Evolutionary conservation across 306 rosid species (phyloP).

Genomic region (Quillaja saponaria): DNA sequence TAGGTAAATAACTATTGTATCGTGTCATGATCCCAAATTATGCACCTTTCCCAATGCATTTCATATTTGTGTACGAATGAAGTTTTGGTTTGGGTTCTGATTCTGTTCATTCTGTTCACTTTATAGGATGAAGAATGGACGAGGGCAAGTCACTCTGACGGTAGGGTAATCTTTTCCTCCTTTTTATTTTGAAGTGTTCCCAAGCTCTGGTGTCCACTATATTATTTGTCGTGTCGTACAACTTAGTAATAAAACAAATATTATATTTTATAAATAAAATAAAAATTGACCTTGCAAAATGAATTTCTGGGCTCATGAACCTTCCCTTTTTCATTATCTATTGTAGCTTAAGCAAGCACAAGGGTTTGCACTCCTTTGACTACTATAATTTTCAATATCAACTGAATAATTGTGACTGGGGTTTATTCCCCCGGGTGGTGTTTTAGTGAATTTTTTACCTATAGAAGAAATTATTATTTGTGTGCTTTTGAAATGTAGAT

Average conservation of each 20-base stretch:
- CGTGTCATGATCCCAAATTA: neutral
- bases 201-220: neutral
- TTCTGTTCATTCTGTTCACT: slow-evolving; percentile 29
- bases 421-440: too few species aligned
- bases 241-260: too few species aligned
- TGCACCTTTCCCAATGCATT: neutral
- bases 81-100: slow-evolving; percentile 33
- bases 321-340: neutral
- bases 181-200: slow-evolving; percentile 14
- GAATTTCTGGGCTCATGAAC: slow-evolving; percentile 7
- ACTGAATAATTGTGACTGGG: too few species aligned
- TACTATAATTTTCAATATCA: neutral
- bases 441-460: too few species aligned
- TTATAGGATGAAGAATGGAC: slow-evolving; percentile 58
- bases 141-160: slow-evolving; percentile 37
- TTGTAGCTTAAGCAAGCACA: slow-evolving; percentile 18
- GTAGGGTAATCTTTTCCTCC: slow-evolving; percentile 47
- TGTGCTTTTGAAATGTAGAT: too few species aligned
- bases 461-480: too few species aligned
- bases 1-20: neutral
- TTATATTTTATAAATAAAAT: too few species aligned
- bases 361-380: slow-evolving; percentile 6
- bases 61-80: slow-evolving; percentile 17
- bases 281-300: neutral
- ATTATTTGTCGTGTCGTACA: too few species aligned